Base-by-base conservation (phyloP, 768 basidiomycete species). In the Agaricus subrufescens region DNA sequence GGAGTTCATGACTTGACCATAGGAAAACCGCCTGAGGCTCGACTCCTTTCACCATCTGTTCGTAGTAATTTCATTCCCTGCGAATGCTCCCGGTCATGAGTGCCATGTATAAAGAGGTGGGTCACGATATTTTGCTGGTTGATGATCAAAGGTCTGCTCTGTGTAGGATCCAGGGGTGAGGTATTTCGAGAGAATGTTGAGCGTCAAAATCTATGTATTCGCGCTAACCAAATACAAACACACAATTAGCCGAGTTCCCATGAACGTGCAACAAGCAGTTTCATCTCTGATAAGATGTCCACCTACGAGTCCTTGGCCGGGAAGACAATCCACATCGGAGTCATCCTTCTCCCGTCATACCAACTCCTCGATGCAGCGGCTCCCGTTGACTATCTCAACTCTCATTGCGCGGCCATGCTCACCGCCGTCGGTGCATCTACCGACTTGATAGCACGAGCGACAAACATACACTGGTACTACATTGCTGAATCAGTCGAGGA, bases 341-440 rank as follows among this genome's bases (percentile, higher is more conserved):
- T 68, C 38, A 47, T 66, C 26, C 46, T 66, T 5, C 46, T 63
- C 5, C 64, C 64, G 0, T 12, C 37, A 6, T 64, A 58, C 48
- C 67, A 68, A 52, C 61, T 57, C 58, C 65, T 68, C 19, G 65
- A 68, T 53, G 63, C 58, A 27, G 60, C 60, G 8, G 67, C 63
- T 3, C 56, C 64, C 2, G 52, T 65, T 30, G 67, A 69, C 52
- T 69, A 63, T 31, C 19, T 69, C 51, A 63, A 65, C 56, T 54
- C 29, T 39, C 65, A 67, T 47, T 62, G 58, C 12, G 39, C 55
- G 14, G 52, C 25, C 19, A 43, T 52, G 31, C 23, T 44, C 42
- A 29, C 40, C 15, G 40, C 7, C 9, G 19, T 58, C 11, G 12
- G 15, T 39, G 7, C 58, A 23, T 45, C 60, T 6, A 27, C 47